A percentile compares a stretch with the other conserved stretches of the same genome.
These are phyloP conservation scores for Ceratonia siliqua DNA, from an alignment of 306 rosid species.

Conservation along the genomic window DNA sequence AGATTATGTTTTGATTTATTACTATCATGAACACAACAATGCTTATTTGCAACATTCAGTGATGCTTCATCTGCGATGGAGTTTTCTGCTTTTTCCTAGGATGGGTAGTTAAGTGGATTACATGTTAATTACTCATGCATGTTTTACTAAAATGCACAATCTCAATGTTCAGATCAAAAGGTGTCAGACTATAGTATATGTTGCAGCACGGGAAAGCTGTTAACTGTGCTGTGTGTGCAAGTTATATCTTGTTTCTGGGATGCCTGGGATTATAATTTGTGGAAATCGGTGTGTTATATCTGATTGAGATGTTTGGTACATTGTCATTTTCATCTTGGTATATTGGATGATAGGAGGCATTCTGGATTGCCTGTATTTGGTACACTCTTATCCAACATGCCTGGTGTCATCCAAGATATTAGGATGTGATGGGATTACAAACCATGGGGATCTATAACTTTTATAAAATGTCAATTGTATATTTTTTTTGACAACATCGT, in stretches of 20 bases:
- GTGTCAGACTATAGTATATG: background rate
- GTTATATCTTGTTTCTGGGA: conserved; percentile 3
- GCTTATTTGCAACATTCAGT: conserved; percentile 1
- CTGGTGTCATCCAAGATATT: too few relatives aligned
- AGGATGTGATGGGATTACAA: too few relatives aligned
- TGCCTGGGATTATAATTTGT: background rate
- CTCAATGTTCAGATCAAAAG: conserved; percentile 1
- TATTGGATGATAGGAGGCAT: too few relatives aligned
- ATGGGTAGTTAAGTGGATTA: background rate
- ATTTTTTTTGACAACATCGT: too few relatives aligned
- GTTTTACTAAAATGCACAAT: conserved; percentile 4
- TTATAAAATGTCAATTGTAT: too few relatives aligned
- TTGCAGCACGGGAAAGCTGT: conserved; percentile 15
- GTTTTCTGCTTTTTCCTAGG: background rate
- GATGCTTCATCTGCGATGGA: background rate
- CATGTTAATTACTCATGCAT: background rate
- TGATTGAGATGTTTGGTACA: conserved; percentile 20
- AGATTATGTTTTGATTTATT: conserved; percentile 18
- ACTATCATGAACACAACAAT: background rate
- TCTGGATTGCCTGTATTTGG: too few relatives aligned
- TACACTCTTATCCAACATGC: too few relatives aligned
- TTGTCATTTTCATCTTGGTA: too few relatives aligned
- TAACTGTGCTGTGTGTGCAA: background rate
- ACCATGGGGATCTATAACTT: too few relatives aligned
- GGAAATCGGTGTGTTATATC: background rate